These are phyloP conservation scores for Pittosporum tobira DNA, from an alignment of 129 eudicot genomes.

Conservation along the genomic window DNA sequence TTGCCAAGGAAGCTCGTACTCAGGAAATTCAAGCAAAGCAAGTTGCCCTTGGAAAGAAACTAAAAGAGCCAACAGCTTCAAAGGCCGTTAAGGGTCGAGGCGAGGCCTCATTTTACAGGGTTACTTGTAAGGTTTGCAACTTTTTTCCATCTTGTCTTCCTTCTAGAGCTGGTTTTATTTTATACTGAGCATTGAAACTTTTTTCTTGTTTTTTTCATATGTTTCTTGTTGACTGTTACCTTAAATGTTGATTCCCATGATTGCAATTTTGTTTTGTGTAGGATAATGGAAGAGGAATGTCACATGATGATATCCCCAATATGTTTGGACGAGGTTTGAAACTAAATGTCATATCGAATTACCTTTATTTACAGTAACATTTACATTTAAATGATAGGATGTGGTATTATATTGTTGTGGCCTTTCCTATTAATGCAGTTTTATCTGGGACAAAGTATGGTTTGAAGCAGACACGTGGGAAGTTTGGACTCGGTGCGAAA, in stretches of 20 bases:
- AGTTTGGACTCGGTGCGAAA: slow-evolving; percentile 97
- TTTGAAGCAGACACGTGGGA: slow-evolving; percentile 96
- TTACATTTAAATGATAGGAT: neutral
- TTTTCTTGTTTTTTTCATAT: neutral
- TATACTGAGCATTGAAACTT: neutral
- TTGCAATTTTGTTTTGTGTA: slow-evolving; percentile 21
- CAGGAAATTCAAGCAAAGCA: slow-evolving; percentile 89
- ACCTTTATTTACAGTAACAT: too few species aligned
- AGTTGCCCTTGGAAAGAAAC: slow-evolving; percentile 86
- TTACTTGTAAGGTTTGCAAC: slow-evolving; percentile 90
- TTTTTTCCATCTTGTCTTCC: slow-evolving; percentile 8
- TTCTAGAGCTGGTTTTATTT: neutral
- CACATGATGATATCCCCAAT: slow-evolving; percentile 96
- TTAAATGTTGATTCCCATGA: slow-evolving; percentile 2
- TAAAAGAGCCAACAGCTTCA: slow-evolving; percentile 46
- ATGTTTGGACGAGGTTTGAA: slow-evolving; percentile 95
- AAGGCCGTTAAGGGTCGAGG: slow-evolving; percentile 74
- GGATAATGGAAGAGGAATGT: slow-evolving; percentile 99
- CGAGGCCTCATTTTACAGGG: slow-evolving; percentile 91
- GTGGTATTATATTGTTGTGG: slow-evolving; percentile 2
- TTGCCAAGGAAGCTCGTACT: slow-evolving; percentile 94
- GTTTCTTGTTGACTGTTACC: slow-evolving; percentile 2
- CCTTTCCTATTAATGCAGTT: slow-evolving; percentile 41
- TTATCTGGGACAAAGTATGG: slow-evolving; percentile 98
- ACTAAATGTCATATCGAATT: neutral